Base-by-base conservation (phyloP, 2,329 filamentous ascomycete genomes). In the Calonectria pseudoturangicola region DNA sequence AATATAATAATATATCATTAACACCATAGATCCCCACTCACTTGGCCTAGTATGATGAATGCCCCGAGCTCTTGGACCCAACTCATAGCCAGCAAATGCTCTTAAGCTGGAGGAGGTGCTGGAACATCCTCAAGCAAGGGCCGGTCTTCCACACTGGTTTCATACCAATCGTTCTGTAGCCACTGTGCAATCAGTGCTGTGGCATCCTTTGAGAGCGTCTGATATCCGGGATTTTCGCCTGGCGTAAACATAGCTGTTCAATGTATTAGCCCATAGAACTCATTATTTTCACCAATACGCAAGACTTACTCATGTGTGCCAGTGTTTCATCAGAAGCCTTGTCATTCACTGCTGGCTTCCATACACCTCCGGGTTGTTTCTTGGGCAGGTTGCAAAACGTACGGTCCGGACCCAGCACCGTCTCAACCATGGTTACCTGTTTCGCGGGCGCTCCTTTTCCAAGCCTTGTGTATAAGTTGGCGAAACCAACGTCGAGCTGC, bases 351-450 rank as follows among this genome's bases (percentile, higher is more conserved):
- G 92, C 93, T 79, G 91, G 89, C 74, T 88, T 88, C 93, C 94
- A 97, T 78, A 88, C 74, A 79, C 90, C 85, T 73, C 89, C 84
- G 7, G 84, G 74, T 74, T 86, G 85, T 69, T 88, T 89, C 75
- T 89, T 88, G 2, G 95, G 95, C 68, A 98, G 83, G 71, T 95
- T 94, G 85, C 96, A 98, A 82, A 98, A 99, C 0, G 96, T 98
- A 77, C 97, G 89, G 74, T 96, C 89, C 64, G 89, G 90, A 1
- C 93, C 92, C 21, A 94, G 83, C 43, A 94, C 89, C 33, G 88
- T 89, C 30, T 89, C 86, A 67, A 90, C 85, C 83, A 92, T 81
- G 79, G 86, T 85, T 73, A 86, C 82, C 85, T 88, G 79, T 84
- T 89, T 87, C 80, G 88, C 79, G 65, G 87, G 83, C 16, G 93